Percentiles rank a stretch among this genome's conserved stretches.
These are phyloP conservation scores for Teratosphaeria destructans DNA, from an alignment of 2,329 filamentous ascomycete species.

Conservation along the genomic window DNA sequence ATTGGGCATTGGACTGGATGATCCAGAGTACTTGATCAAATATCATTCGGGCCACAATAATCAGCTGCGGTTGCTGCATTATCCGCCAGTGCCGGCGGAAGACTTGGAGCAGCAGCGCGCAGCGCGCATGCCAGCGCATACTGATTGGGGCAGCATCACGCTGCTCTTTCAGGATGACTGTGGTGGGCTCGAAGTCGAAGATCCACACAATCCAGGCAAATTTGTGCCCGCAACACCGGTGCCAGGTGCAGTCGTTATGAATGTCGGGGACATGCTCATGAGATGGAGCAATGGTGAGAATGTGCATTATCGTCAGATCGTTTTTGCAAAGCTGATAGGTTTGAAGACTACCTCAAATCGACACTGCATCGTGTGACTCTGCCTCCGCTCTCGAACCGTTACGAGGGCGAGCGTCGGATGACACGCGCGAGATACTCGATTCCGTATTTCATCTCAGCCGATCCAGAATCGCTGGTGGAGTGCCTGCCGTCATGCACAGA, in stretches of 20 bases:
- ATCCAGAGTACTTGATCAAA: constrained; percentile 8
- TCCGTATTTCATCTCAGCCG: constrained; percentile 30
- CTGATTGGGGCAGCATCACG: constrained; percentile 33
- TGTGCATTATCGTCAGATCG: neutral
- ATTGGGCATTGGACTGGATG: constrained; percentile 25
- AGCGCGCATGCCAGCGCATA: constrained; percentile 30
- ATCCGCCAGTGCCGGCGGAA: constrained; percentile 24
- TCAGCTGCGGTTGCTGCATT: constrained; percentile 27
- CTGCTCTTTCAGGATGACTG: constrained; percentile 33
- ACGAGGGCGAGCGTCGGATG: constrained; percentile 16
- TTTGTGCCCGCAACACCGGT: constrained; percentile 25
- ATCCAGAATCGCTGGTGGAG: constrained; percentile 30
- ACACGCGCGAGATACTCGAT: constrained; percentile 30
- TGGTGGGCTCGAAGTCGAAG: constrained; percentile 31
- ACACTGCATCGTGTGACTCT: constrained; percentile 31
- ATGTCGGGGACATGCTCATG: constrained; percentile 31
- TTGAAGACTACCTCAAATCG: constrained; percentile 24
- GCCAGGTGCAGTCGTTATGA: constrained; percentile 27
- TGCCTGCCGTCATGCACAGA: constrained; percentile 27
- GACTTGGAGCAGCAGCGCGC: constrained; percentile 25
- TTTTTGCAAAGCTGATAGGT: neutral
- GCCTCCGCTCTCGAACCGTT: constrained; percentile 16
- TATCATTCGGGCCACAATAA: constrained; percentile 15
- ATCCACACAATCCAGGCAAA: constrained; percentile 17
- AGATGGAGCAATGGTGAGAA: constrained; percentile 26